Percentiles rank a stretch among this genome's conserved stretches.
phyloP scores from a whole-genome alignment of 2,329 filamentous ascomycete genomes.

The Harringtonia aguacate region DNA sequence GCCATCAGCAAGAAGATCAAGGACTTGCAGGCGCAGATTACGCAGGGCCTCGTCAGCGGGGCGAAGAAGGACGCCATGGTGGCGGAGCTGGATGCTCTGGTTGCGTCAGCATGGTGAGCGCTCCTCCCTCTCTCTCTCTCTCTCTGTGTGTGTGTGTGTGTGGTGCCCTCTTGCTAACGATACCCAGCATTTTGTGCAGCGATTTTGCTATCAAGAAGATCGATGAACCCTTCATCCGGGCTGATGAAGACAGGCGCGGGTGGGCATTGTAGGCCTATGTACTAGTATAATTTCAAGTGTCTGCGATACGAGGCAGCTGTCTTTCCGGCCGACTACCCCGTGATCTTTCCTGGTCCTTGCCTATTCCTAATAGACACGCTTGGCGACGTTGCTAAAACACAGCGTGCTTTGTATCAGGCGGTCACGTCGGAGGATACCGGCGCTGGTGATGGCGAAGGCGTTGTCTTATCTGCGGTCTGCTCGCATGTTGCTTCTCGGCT shows the following conservation, averaged over 20 bases:
- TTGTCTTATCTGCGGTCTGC: too few species aligned
- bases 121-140: background rate
- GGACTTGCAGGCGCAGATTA: conserved; percentile 76
- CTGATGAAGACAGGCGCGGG: conserved; percentile 62
- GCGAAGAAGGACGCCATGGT: conserved; percentile 71
- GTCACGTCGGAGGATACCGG: too few species aligned
- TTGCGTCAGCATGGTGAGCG: conserved; percentile 76
- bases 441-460: too few species aligned
- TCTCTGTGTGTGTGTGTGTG: background rate
- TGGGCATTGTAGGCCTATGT: conserved; percentile 47
- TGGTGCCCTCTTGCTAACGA: background rate
- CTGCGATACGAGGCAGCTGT: too few species aligned
- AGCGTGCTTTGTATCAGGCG: too few species aligned
- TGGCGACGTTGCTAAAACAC: too few species aligned
- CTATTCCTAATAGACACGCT: too few species aligned
- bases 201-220: conserved; percentile 92
- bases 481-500: too few species aligned
- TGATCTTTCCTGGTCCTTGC: too few species aligned
- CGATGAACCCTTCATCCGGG: conserved; percentile 79
- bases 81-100: conserved; percentile 79
- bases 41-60: conserved; percentile 60
- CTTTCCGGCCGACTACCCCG: too few species aligned
- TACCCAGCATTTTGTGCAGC: conserved; percentile 72
- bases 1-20: conserved; percentile 70
- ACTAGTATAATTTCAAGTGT: too few species aligned